These are phyloP conservation scores for Fusarium sp. DNA, from an alignment of 2,329 filamentous ascomycete species.

Conservation along the genomic window DNA sequence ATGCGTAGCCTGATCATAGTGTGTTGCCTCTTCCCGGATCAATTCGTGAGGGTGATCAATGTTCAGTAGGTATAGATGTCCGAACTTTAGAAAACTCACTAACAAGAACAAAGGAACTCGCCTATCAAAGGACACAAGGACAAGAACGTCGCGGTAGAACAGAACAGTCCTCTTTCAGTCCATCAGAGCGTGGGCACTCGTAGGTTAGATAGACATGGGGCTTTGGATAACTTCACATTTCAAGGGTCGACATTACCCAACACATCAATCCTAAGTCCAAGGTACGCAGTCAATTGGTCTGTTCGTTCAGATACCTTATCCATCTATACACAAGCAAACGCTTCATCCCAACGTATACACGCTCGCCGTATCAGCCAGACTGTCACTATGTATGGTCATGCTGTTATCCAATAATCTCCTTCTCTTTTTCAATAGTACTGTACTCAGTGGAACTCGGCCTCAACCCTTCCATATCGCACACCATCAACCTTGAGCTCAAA, in stretches of 20 bases:
- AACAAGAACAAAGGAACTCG: too few species aligned
- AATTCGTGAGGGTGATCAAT: too few species aligned
- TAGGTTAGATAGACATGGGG: too few species aligned
- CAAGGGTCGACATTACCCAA: not conserved
- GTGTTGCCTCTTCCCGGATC: too few species aligned
- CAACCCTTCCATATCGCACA: slow-evolving; percentile 81
- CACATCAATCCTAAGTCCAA: too few species aligned
- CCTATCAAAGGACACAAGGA: too few species aligned
- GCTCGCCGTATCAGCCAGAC: not conserved
- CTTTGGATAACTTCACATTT: not conserved
- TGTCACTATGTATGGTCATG: not conserved
- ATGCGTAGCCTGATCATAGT: too few species aligned
- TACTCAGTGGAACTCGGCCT: slow-evolving; percentile 79
- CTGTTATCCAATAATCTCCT: not conserved
- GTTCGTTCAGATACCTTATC: not conserved
- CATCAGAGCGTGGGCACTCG: too few species aligned
- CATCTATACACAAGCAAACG: not conserved
- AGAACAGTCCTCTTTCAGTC: too few species aligned
- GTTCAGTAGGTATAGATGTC: too few species aligned
- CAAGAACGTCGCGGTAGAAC: too few species aligned
- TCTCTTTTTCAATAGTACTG: not conserved
- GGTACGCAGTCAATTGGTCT: not conserved
- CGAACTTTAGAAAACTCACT: too few species aligned
- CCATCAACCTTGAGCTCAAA: slow-evolving; percentile 87
- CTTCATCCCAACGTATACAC: not conserved